phyloP scores from a whole-genome alignment of 2,329 filamentous ascomycete genomes.

The Exserohilum turcica region DNA sequence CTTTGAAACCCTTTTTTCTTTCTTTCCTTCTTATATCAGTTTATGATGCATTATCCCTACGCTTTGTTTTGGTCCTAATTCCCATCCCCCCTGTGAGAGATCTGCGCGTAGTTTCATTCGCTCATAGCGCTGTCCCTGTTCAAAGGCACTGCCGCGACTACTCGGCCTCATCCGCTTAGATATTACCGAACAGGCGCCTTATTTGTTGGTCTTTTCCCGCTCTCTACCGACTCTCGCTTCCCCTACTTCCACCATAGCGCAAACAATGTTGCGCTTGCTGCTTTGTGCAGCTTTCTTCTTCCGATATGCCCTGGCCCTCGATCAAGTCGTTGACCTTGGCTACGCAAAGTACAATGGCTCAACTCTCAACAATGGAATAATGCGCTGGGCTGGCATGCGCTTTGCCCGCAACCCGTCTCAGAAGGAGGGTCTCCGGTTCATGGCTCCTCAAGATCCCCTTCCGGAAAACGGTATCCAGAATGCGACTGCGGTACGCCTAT shows the following conservation, averaged over 20 bases:
- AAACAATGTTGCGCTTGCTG: slow-evolving; percentile 30
- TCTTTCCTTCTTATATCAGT: not conserved
- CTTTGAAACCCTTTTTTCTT: not conserved
- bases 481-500: slow-evolving; percentile 49
- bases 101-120: not conserved
- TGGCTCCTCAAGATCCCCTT: slow-evolving; percentile 67
- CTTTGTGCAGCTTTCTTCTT: slow-evolving; percentile 30
- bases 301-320: slow-evolving; percentile 39
- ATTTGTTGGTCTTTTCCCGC: not conserved
- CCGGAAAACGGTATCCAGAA: slow-evolving; percentile 53
- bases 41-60: slow-evolving; percentile 4
- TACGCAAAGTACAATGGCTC: slow-evolving; percentile 71
- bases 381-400: slow-evolving; percentile 75
- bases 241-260: not conserved
- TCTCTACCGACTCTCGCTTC: not conserved
- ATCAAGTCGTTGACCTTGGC: slow-evolving; percentile 62
- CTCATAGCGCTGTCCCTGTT: slow-evolving; percentile 9
- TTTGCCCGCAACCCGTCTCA: slow-evolving; percentile 60
- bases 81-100: slow-evolving; percentile 1
- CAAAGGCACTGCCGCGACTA: not conserved
- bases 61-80: not conserved
- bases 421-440: slow-evolving; percentile 59
- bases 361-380: slow-evolving; percentile 61
- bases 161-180: slow-evolving; percentile 1
- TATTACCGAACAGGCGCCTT: slow-evolving; percentile 1